A percentile compares a stretch with the other conserved stretches of the same genome.
Evolutionary conservation across 2,329 filamentous ascomycete genomes (phyloP).

Genomic region (Golovinomyces cichoracearum): DNA sequence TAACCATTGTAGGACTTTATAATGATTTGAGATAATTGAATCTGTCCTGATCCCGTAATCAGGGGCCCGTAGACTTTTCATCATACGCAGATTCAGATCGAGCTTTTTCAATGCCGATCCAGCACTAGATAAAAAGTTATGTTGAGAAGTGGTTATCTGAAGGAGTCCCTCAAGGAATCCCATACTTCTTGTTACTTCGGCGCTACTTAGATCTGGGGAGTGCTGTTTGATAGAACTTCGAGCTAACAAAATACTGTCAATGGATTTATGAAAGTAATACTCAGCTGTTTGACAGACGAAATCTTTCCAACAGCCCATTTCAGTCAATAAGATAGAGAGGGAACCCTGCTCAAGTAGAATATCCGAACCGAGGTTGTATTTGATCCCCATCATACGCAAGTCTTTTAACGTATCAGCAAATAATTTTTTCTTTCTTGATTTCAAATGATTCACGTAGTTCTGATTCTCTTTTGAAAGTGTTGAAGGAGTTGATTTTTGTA

Average conservation of each 20-base stretch:
- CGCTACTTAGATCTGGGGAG: slow-evolving; percentile 58
- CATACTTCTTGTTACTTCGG: slow-evolving; percentile 53
- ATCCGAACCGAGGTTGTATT: slow-evolving; percentile 52
- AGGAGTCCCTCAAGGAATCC: slow-evolving; percentile 74
- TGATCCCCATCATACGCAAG: slow-evolving; percentile 70
- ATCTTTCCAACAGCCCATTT: slow-evolving; percentile 19
- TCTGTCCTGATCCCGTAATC: slow-evolving; percentile 6
- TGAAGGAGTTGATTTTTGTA: slow-evolving; percentile 61
- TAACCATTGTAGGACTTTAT: slow-evolving; percentile 30
- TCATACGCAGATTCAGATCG: slow-evolving; percentile 7
- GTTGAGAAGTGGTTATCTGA: slow-evolving; percentile 34
- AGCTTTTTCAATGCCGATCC: slow-evolving; percentile 6
- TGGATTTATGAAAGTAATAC: slow-evolving; percentile 51
- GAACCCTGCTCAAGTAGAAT: slow-evolving; percentile 48
- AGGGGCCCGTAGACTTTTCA: slow-evolving; percentile 20
- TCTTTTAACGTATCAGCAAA: slow-evolving; percentile 71
- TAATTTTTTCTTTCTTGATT: slow-evolving; percentile 66
- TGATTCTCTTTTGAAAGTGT: slow-evolving; percentile 73
- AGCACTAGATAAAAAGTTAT: slow-evolving; percentile 15
- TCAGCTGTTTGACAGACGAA: slow-evolving; percentile 24
- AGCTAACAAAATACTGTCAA: slow-evolving; percentile 45
- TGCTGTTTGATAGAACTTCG: slow-evolving; percentile 45
- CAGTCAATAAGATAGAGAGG: slow-evolving; percentile 41
- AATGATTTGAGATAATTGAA: slow-evolving; percentile 7
- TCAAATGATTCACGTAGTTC: slow-evolving; percentile 59